phyloP scores from a whole-genome alignment of 1,284 basidiomycete genomes.

The Flammula alnicola region DNA sequence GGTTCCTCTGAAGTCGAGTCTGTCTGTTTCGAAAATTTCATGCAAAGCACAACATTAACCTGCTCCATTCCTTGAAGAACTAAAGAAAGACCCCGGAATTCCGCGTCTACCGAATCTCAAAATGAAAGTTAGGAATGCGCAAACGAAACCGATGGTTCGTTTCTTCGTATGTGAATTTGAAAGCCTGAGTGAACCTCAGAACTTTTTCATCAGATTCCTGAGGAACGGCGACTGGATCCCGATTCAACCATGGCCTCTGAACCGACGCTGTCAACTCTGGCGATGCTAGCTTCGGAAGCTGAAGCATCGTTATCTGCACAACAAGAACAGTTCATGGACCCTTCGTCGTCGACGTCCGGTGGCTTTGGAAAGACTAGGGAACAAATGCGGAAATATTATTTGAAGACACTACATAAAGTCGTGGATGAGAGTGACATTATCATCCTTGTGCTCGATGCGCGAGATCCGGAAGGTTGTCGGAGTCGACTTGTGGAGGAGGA shows the following conservation, averaged over 20 bases:
- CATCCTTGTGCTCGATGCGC: conserved; percentile 86
- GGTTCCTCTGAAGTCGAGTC: conserved; percentile 26
- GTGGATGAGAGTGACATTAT: conserved; percentile 94
- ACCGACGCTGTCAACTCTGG: conserved; percentile 64
- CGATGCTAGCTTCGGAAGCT: conserved; percentile 41
- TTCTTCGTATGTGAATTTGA: conserved; percentile 19
- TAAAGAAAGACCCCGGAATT: conserved; percentile 84
- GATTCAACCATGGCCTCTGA: conserved; percentile 77
- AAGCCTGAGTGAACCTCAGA: conserved; percentile 17
- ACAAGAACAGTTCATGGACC: conserved; percentile 34
- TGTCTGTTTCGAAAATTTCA: conserved; percentile 4
- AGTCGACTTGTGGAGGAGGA: conserved; percentile 91
- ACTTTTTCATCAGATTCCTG: conserved; percentile 30
- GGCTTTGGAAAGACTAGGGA: conserved; percentile 58
- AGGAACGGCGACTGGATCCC: conserved; percentile 42
- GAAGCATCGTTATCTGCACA: conserved; percentile 31
- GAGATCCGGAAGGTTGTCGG: conserved; percentile 90
- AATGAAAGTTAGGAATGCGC: conserved; percentile 57
- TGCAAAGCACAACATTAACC: neutral
- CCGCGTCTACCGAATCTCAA: conserved; percentile 77
- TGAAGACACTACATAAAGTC: conserved; percentile 86
- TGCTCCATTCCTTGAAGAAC: conserved; percentile 46
- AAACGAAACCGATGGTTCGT: conserved; percentile 48
- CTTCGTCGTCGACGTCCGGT: conserved; percentile 35
- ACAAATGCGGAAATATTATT: conserved; percentile 70